phyloP scores from a whole-genome alignment of 345 rosid species.

The Punica granatum region DNA sequence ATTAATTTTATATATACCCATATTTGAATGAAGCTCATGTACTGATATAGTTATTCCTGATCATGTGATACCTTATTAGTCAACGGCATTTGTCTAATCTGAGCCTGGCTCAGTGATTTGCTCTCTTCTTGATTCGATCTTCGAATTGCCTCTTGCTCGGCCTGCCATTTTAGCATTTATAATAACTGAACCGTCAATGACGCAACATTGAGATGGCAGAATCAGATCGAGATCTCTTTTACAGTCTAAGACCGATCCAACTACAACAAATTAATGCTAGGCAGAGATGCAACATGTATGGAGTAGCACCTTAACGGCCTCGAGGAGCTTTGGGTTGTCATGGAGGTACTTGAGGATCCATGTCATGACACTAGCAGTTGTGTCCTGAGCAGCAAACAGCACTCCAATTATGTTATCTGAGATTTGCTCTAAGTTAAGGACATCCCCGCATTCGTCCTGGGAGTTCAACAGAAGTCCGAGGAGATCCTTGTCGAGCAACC shows the following conservation, averaged over 20 bases:
- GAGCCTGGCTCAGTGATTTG: slow-evolving; percentile 42
- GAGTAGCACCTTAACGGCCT: slow-evolving; percentile 53
- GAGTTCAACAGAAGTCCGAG: slow-evolving; percentile 42
- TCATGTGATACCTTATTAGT: slow-evolving; percentile 36
- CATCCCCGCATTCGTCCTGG: slow-evolving; percentile 34
- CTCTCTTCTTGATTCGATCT: slow-evolving; percentile 23
- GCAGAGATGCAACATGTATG: neutral
- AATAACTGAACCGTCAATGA: neutral
- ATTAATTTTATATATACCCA: too few species aligned
- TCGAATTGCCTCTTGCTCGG: slow-evolving; percentile 42
- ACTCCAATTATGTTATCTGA: slow-evolving; percentile 66
- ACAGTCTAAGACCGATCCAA: neutral
- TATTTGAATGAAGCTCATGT: neutral
- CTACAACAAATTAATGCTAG: neutral
- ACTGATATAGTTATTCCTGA: neutral
- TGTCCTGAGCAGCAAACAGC: slow-evolving; percentile 71
- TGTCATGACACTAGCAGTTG: slow-evolving; percentile 71
- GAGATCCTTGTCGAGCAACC: slow-evolving; percentile 31
- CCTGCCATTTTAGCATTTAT: slow-evolving; percentile 19
- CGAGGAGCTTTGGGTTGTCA: slow-evolving; percentile 57
- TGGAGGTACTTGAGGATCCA: slow-evolving; percentile 76
- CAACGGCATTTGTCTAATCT: slow-evolving; percentile 50
- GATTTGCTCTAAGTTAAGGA: slow-evolving; percentile 34
- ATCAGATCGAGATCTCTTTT: neutral
- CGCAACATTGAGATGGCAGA: neutral